phyloP scores from a whole-genome alignment of 768 basidiomycete species.

The Termitomyces sp. region DNA sequence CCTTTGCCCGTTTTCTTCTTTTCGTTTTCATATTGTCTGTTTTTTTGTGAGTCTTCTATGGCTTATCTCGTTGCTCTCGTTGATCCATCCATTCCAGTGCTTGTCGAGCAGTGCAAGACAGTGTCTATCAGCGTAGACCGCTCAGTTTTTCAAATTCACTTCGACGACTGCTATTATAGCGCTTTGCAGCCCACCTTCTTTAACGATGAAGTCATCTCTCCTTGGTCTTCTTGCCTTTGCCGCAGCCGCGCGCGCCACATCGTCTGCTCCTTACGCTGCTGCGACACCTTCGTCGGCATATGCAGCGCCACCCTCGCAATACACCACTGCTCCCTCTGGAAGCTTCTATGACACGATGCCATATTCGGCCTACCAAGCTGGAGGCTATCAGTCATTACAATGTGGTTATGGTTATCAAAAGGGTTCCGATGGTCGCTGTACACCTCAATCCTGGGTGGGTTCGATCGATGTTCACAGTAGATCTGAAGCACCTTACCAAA shows the following conservation, averaged over 20 bases:
- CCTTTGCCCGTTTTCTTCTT: conserved; percentile 38
- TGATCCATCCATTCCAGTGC: conserved; percentile 28
- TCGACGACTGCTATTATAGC: conserved; percentile 29
- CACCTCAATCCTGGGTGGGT: conserved; percentile 52
- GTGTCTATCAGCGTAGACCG: conserved; percentile 69
- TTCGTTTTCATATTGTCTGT: conserved; percentile 31
- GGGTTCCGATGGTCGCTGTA: conserved; percentile 49
- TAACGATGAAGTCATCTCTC: conserved; percentile 60
- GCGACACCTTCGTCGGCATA: conserved; percentile 19
- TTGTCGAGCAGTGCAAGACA: conserved; percentile 59
- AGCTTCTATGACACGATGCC: conserved; percentile 47
- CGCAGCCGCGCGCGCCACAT: conserved; percentile 41
- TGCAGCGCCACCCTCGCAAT: conserved; percentile 26
- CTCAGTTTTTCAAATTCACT: conserved; percentile 38
- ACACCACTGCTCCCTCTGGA: conserved; percentile 26
- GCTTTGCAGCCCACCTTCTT: conserved; percentile 39
- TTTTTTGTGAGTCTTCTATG: conserved; percentile 30
- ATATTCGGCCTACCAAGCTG: conserved; percentile 52
- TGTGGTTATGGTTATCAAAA: conserved; percentile 72
- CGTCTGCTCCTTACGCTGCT: conserved; percentile 8
- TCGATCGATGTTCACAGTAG: conserved; percentile 8
- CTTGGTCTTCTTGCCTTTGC: conserved; percentile 56
- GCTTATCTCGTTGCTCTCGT: not conserved
- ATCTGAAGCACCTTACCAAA: not conserved
- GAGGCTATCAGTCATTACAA: conserved; percentile 59